Percentiles rank a stretch among this genome's conserved stretches.
Conservation (phyloP, 345 rosid species). For the Combretum micranthum region DNA sequence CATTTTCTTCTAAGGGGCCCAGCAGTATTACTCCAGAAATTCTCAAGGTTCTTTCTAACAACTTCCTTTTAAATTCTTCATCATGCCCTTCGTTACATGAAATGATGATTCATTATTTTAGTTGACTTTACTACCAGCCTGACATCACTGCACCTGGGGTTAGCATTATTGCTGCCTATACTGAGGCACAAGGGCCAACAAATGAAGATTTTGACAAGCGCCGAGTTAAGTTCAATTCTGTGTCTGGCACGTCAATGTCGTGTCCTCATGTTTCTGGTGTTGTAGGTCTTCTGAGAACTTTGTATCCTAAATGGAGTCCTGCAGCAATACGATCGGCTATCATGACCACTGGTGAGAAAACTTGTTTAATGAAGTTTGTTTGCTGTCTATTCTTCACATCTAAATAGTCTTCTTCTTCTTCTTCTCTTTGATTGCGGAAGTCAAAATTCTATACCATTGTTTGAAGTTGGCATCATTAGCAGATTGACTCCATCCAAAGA, state of each 20-base stretch:
- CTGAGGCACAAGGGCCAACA: conserved; percentile 51
- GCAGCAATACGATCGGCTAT: conserved; percentile 81
- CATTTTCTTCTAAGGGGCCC: conserved; percentile 79
- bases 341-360: conserved; percentile 57
- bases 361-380: too few species aligned
- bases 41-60: conserved; percentile 37
- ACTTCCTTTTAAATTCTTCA: neutral
- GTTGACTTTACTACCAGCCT: conserved; percentile 32
- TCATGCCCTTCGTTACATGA: conserved; percentile 1
- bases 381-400: too few species aligned
- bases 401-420: too few species aligned
- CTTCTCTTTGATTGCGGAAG: too few species aligned
- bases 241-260: conserved; percentile 85
- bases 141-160: conserved; percentile 89
- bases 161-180: conserved; percentile 64
- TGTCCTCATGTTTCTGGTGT: conserved; percentile 83
- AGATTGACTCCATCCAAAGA: too few species aligned
- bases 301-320: conserved; percentile 74
- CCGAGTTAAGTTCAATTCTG: conserved; percentile 37
- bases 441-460: too few species aligned
- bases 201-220: conserved; percentile 41
- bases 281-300: conserved; percentile 65
- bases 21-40: conserved; percentile 50
- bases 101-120: neutral
- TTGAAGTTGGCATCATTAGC: too few species aligned